Base-by-base conservation (phyloP, 106 monocot genomes). In the Phalaenopsis aphrodite region DNA sequence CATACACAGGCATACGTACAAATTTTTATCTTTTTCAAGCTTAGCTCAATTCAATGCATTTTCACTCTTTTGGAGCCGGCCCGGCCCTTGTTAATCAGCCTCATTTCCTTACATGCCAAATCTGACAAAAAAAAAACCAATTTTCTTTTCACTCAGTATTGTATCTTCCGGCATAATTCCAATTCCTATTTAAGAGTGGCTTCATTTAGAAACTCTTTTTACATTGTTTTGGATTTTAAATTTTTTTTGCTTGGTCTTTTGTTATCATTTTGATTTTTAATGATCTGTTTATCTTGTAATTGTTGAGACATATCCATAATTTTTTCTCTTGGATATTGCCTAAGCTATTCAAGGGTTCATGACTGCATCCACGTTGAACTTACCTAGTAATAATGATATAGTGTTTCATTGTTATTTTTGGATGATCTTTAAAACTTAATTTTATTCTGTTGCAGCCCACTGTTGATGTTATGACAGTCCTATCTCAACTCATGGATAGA, bases 401-500 rank as follows among this genome's bases (percentile, higher is more conserved):
- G 4, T 61, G 21, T 61, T 61, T 61, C 21, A 21, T 21, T 61
- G 19, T 23, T 61, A 5, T 61, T 61, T 21, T 61, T 8, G 21
- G 21, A 61, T 61, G 21, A 4, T 61, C 61, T 61, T 76, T 37
- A 9, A 76, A 49, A 15, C 49, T 76, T 76, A 2, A 30, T 76
- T 76, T 49, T 75, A 58, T 41, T 82, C 83, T 79, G 19, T 81
- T 64, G 7, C 90, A 99, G 98, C 94, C 98, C 75, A 91, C 84
- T 75, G 98, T 99, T 68, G 98, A 99, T 81, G 93, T 94, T 80
- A 94, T 89, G 85, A 99, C 88, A 55, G 98, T 99, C 19, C 78
- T 99, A 75, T 94, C 94, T 77, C 92, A 87, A 78, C 89, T 99
- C 42, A 99, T 99, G 98, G 98, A 99, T 0, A 91, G 98, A 82